Evolutionary conservation across 345 rosid species (phyloP).

Genomic region (Camelina hispida): DNA sequence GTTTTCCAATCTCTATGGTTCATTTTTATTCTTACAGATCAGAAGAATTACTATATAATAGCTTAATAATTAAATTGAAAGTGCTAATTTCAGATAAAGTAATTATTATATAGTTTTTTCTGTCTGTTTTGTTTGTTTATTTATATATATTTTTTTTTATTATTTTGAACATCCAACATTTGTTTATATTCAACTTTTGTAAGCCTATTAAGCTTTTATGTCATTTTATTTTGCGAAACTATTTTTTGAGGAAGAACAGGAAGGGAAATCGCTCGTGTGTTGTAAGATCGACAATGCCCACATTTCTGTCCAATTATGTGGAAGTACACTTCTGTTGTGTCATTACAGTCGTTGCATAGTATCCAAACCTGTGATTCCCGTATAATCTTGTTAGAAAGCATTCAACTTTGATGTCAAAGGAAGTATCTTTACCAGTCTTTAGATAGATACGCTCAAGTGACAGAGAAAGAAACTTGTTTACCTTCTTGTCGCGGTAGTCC

Average conservation of each 20-base stretch:
- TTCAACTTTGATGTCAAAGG: background rate
- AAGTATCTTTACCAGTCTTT: background rate
- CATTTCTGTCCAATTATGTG: constrained; percentile 95
- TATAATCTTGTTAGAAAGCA: constrained; percentile 2
- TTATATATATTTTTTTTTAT: too few relatives aligned
- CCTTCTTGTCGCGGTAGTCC: constrained; percentile 87
- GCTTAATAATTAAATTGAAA: too few relatives aligned
- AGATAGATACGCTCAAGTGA: background rate
- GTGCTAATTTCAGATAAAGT: too few relatives aligned
- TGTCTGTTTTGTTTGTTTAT: too few relatives aligned
- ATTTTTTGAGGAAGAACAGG: constrained; percentile 71
- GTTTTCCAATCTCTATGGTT: too few relatives aligned
- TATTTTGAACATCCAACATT: too few relatives aligned
- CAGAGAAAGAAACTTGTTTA: constrained; percentile 32
- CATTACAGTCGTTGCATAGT: constrained; percentile 95
- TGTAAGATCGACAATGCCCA: constrained; percentile 89
- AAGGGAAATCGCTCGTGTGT: constrained; percentile 80
- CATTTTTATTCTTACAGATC: too few relatives aligned
- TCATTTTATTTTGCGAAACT: too few relatives aligned
- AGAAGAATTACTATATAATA: too few relatives aligned
- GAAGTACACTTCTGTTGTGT: constrained; percentile 90
- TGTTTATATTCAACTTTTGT: too few relatives aligned
- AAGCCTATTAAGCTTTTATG: too few relatives aligned
- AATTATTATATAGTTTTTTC: too few relatives aligned
- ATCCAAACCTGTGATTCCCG: constrained; percentile 80